Percentiles rank a stretch among this genome's conserved stretches.
These are phyloP conservation scores for Ramalina intermedia DNA, from an alignment of 495 filamentous ascomycete species.

Conservation along the genomic window DNA sequence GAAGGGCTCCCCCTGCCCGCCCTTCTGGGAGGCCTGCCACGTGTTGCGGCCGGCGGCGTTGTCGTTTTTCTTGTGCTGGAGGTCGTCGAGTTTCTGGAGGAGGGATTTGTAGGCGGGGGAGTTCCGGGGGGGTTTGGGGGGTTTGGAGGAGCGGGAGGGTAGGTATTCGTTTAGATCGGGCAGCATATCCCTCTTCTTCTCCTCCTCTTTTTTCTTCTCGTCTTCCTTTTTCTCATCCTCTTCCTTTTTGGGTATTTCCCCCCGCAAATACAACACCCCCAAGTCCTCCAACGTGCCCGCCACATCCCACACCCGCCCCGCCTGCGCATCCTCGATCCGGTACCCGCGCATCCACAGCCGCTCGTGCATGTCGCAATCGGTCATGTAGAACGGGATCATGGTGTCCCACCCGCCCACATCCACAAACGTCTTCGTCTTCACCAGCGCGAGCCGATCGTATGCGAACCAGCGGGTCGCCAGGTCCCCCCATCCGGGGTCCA, in stretches of 20 bases:
- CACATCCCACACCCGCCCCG: conserved; percentile 40
- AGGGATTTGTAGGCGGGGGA: conserved; percentile 15
- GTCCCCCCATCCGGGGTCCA: conserved; percentile 9
- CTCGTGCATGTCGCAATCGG: conserved; percentile 45
- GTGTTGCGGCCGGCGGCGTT: conserved; percentile 33
- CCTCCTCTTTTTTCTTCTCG: background rate
- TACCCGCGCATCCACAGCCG: conserved; percentile 38
- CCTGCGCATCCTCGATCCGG: conserved; percentile 27
- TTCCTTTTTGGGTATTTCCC: background rate
- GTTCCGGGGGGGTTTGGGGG: conserved; percentile 14
- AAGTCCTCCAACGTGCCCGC: conserved; percentile 16
- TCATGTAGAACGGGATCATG: conserved; percentile 45
- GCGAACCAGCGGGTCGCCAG: conserved; percentile 39
- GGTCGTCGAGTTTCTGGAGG: conserved; percentile 24
- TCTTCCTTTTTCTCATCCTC: background rate
- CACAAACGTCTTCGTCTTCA: conserved; percentile 37
- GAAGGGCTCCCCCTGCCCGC: conserved; percentile 46
- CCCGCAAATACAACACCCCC: conserved; percentile 8
- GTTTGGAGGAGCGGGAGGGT: conserved; percentile 12
- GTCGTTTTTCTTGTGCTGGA: conserved; percentile 24
- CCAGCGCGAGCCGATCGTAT: conserved; percentile 44
- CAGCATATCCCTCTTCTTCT: too few relatives aligned
- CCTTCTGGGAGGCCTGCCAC: conserved; percentile 43
- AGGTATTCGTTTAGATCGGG: too few relatives aligned
- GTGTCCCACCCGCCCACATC: conserved; percentile 46